phyloP scores from a whole-genome alignment of 2,329 filamentous ascomycete species.

The Colletotrichum sp. region DNA sequence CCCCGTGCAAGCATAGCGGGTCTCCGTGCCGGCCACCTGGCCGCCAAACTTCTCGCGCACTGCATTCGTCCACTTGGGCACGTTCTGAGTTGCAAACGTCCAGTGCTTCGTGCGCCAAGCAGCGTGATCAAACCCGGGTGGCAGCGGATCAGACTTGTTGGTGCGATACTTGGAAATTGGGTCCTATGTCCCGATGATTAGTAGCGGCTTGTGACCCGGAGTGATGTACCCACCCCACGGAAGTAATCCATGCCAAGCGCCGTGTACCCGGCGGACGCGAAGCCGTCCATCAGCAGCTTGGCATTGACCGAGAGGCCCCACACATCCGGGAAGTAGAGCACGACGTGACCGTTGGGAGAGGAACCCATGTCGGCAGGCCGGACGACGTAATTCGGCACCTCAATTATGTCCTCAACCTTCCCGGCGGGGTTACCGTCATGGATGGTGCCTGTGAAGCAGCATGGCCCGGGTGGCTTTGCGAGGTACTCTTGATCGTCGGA shows the following conservation, averaged over 20 bases:
- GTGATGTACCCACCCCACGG: slow-evolving; percentile 35
- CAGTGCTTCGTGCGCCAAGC: slow-evolving; percentile 53
- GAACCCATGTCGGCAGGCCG: slow-evolving; percentile 3
- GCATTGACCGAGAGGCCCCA: slow-evolving; percentile 49
- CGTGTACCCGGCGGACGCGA: slow-evolving; percentile 47
- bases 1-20: slow-evolving; percentile 46
- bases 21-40: slow-evolving; percentile 11
- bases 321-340: slow-evolving; percentile 52
- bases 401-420: slow-evolving; percentile 33
- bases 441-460: slow-evolving; percentile 43
- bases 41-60: slow-evolving; percentile 40
- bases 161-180: slow-evolving; percentile 46
- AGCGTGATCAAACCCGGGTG: slow-evolving; percentile 48
- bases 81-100: slow-evolving; percentile 44
- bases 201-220: background rate
- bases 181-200: slow-evolving; percentile 33
- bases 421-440: slow-evolving; percentile 44
- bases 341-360: slow-evolving; percentile 41
- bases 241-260: slow-evolving; percentile 51
- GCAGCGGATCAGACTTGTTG: slow-evolving; percentile 25
- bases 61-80: slow-evolving; percentile 48
- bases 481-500: slow-evolving; percentile 22
- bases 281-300: slow-evolving; percentile 50
- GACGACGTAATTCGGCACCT: slow-evolving; percentile 42
- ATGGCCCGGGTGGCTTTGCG: slow-evolving; percentile 39